Percentiles rank a stretch among this genome's conserved stretches.
phyloP scores from a whole-genome alignment of 345 rosid species.

The Linum usitatissimum region DNA sequence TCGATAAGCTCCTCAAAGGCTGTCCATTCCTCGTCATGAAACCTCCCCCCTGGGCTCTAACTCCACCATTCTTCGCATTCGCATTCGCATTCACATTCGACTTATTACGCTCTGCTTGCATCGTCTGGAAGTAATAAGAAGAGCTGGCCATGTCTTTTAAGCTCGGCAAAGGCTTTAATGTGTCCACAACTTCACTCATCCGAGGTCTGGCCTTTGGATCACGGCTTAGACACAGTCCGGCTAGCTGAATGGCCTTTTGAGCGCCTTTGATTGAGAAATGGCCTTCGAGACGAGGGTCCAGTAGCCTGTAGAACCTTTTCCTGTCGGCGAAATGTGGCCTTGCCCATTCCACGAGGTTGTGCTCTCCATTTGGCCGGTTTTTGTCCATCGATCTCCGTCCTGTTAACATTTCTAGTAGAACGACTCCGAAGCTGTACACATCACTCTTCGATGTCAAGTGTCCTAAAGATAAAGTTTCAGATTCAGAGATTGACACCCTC shows the following conservation, averaged over 20 bases:
- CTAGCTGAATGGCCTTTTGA: conserved; percentile 65
- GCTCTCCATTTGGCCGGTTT: conserved; percentile 66
- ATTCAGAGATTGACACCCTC: background rate
- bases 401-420: conserved; percentile 78
- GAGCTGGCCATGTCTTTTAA: conserved; percentile 83
- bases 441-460: conserved; percentile 92
- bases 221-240: conserved; percentile 68
- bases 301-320: conserved; percentile 59
- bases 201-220: conserved; percentile 75
- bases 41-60: conserved; percentile 44
- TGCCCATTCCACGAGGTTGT: conserved; percentile 90
- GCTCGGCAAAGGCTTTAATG: conserved; percentile 52
- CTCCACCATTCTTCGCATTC: conserved; percentile 28
- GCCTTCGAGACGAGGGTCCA: conserved; percentile 81
- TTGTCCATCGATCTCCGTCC: conserved; percentile 95
- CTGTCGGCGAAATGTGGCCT: conserved; percentile 71
- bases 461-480: conserved; percentile 30
- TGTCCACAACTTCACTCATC: conserved; percentile 71
- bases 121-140: conserved; percentile 62
- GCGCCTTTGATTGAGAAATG: conserved; percentile 80
- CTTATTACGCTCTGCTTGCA: conserved; percentile 58
- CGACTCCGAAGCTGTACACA: conserved; percentile 93
- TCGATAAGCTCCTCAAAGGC: conserved; percentile 56
- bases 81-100: conserved; percentile 19
- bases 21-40: conserved; percentile 64